Evolutionary conservation across 768 basidiomycete species (phyloP).

Genomic region (Porphyrellus cyaneotinctus): DNA sequence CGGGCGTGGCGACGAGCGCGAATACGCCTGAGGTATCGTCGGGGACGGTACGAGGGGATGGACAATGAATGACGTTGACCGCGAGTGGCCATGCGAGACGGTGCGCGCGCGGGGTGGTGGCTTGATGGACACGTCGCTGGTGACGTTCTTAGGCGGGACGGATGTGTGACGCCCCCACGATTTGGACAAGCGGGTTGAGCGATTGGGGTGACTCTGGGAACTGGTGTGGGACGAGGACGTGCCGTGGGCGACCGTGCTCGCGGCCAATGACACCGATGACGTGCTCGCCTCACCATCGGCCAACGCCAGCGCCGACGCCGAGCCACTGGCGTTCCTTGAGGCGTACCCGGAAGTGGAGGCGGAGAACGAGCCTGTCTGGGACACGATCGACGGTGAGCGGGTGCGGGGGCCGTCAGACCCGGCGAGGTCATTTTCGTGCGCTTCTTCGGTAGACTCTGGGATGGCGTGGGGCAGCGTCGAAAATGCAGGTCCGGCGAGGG

Average conservation of each 20-base stretch:
- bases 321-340: conserved; percentile 13
- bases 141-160: neutral
- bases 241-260: conserved; percentile 7
- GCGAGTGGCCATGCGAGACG: conserved; percentile 14
- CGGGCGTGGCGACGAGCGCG: conserved; percentile 10
- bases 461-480: conserved; percentile 24
- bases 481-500: conserved; percentile 25
- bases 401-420: neutral
- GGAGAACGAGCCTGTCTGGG: conserved; percentile 10
- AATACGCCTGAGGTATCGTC: conserved; percentile 16
- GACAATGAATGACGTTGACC: conserved; percentile 15
- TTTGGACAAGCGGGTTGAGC: conserved; percentile 13
- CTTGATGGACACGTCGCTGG: conserved; percentile 1
- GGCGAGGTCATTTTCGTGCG: conserved; percentile 4
- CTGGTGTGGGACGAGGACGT: conserved; percentile 17
- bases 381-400: conserved; percentile 16
- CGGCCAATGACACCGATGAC: conserved; percentile 20
- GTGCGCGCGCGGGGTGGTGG: conserved; percentile 24
- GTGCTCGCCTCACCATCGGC: conserved; percentile 18
- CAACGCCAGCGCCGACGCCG: conserved; percentile 3
- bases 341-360: conserved; percentile 14
- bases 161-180: conserved; percentile 7
- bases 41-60: neutral
- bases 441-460: conserved; percentile 22
- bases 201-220: neutral